These are phyloP conservation scores for Boletellus ananas DNA, from an alignment of 768 basidiomycete species.

Conservation along the genomic window DNA sequence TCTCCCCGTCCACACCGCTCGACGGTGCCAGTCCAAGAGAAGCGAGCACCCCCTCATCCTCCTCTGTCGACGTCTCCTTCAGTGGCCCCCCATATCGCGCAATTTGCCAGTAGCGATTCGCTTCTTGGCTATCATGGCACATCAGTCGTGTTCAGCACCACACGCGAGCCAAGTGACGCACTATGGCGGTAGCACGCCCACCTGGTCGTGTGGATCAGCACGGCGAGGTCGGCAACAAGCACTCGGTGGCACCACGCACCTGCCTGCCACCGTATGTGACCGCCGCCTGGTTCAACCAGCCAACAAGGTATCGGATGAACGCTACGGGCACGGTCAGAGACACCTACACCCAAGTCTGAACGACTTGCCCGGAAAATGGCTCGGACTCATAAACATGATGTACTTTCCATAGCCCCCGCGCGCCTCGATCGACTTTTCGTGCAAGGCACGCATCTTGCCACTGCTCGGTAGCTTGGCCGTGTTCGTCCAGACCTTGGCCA, in stretches of 20 bases:
- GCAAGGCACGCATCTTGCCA: not conserved
- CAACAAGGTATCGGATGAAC: not conserved
- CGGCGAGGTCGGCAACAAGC: too few relatives aligned
- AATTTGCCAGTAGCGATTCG: not conserved
- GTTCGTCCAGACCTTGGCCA: slow-evolving; percentile 16
- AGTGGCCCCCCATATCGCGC: not conserved
- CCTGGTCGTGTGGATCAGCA: too few relatives aligned
- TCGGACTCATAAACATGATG: not conserved
- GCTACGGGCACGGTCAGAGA: not conserved
- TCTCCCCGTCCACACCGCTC: too few relatives aligned
- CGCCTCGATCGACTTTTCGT: slow-evolving; percentile 2
- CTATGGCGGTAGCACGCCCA: not conserved
- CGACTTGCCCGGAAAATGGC: slow-evolving; percentile 1
- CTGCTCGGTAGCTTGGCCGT: slow-evolving; percentile 8
- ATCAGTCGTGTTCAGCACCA: not conserved
- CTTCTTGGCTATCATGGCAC: not conserved
- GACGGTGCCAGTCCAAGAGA: not conserved
- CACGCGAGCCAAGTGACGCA: not conserved
- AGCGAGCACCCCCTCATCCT: too few relatives aligned
- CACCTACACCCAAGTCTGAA: too few relatives aligned
- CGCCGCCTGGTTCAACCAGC: slow-evolving; percentile 14
- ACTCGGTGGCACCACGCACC: not conserved
- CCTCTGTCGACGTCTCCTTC: not conserved
- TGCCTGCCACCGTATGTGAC: slow-evolving; percentile 17
- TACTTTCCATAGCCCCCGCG: slow-evolving; percentile 15